These are phyloP conservation scores for Luzula sylvatica DNA, from an alignment of 176 grass and related monocot species.

Conservation along the genomic window DNA sequence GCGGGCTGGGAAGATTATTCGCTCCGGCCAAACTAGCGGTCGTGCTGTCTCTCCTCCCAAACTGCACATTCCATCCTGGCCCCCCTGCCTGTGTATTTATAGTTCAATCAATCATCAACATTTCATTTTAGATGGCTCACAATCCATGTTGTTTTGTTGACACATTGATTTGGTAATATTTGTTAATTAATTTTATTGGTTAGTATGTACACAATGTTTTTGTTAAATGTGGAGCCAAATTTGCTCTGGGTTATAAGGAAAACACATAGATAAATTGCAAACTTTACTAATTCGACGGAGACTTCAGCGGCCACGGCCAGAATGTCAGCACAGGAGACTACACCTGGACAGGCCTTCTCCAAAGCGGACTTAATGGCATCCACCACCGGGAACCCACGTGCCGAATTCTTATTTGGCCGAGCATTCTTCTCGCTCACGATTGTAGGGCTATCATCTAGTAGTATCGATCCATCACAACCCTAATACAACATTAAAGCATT, in stretches of 20 bases:
- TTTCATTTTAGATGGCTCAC: slow-evolving; percentile 32
- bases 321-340: slow-evolving; percentile 65
- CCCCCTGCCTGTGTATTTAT: slow-evolving; percentile 18
- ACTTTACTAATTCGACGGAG: slow-evolving; percentile 39
- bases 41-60: slow-evolving; percentile 50
- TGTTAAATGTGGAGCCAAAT: too few species aligned
- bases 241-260: too few species aligned
- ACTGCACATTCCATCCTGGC: slow-evolving; percentile 29
- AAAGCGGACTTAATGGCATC: slow-evolving; percentile 69
- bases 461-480: slow-evolving; percentile 71
- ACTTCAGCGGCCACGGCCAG: slow-evolving; percentile 48
- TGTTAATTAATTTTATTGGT: too few species aligned
- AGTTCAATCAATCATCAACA: too few species aligned
- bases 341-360: slow-evolving; percentile 40
- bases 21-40: slow-evolving; percentile 58
- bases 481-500: background rate
- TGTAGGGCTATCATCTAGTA: slow-evolving; percentile 44
- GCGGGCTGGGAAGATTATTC: slow-evolving; percentile 37
- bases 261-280: slow-evolving; percentile 24
- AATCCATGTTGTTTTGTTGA: slow-evolving; percentile 33
- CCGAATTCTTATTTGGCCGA: slow-evolving; percentile 46
- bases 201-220: too few species aligned
- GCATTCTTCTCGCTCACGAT: slow-evolving; percentile 50
- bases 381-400: slow-evolving; percentile 48
- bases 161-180: slow-evolving; percentile 30